These are phyloP conservation scores for Groenewaldozyma sp. DNA, from an alignment of 1,139 yeast species.

Conservation along the genomic window DNA sequence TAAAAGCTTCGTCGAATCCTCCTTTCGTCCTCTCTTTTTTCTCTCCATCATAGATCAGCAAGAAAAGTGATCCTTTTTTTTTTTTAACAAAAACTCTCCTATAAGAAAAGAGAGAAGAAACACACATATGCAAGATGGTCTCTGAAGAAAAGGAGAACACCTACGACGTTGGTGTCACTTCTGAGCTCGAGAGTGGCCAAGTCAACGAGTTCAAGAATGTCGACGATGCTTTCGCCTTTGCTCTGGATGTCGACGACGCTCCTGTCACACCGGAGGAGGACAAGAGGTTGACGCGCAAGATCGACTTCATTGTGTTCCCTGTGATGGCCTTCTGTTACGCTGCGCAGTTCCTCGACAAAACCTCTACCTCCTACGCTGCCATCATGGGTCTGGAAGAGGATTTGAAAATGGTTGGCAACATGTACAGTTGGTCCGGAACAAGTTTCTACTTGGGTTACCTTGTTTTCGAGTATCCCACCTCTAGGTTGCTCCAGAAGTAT, in stretches of 20 bases:
- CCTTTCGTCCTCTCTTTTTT: too few species aligned
- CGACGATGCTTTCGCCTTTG: constrained; percentile 5
- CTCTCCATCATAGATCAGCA: too few species aligned
- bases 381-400: constrained; percentile 36
- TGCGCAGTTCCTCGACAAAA: constrained; percentile 33
- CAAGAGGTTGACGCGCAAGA: constrained; percentile 37
- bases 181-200: too few species aligned
- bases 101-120: too few species aligned
- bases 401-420: constrained; percentile 30
- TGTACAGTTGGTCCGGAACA: constrained; percentile 42
- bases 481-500: constrained; percentile 36
- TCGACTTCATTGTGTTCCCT: constrained; percentile 48
- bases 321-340: constrained; percentile 29
- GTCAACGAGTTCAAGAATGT: too few species aligned
- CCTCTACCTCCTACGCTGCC: constrained; percentile 36
- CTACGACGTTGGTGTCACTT: too few species aligned
- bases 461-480: constrained; percentile 34
- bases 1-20: too few species aligned
- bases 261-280: constrained; percentile 23
- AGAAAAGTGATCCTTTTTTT: too few species aligned
- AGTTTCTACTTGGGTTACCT: constrained; percentile 40
- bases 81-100: too few species aligned
- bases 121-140: too few species aligned
- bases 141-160: too few species aligned
- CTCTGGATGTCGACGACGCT: constrained; percentile 6